phyloP scores from a whole-genome alignment of 352 stramenopile species.

The Phytophthora uliginosa region DNA sequence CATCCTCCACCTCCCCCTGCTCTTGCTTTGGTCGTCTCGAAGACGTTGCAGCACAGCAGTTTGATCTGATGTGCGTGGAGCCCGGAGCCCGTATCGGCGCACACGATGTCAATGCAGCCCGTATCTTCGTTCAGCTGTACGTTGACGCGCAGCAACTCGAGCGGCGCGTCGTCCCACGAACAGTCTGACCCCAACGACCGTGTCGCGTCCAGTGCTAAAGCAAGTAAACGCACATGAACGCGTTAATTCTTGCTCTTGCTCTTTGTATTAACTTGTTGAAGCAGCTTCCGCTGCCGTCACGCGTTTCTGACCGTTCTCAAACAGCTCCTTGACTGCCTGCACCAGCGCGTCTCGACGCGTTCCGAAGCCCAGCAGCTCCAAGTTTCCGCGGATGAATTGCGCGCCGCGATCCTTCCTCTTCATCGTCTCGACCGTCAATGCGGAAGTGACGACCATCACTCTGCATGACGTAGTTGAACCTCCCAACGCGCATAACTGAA shows the following conservation, averaged over 20 bases:
- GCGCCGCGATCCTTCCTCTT: conserved; percentile 43
- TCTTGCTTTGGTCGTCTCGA: conserved; percentile 71
- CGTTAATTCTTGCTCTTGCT: neutral
- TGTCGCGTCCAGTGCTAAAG: conserved; percentile 73
- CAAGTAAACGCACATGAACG: neutral
- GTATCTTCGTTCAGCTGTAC: conserved; percentile 40
- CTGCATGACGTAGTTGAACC: conserved; percentile 32
- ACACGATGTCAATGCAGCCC: conserved; percentile 71
- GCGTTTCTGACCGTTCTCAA: conserved; percentile 72
- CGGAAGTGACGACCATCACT: conserved; percentile 34
- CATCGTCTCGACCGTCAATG: neutral
- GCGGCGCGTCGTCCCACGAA: conserved; percentile 34
- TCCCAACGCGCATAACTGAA: conserved; percentile 23
- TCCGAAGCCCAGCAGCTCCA: conserved; percentile 83
- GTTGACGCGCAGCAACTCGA: conserved; percentile 59
- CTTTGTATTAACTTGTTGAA: conserved; percentile 1
- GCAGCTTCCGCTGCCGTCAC: neutral
- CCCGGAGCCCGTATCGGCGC: conserved; percentile 77
- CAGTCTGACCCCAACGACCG: conserved; percentile 25
- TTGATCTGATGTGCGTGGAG: conserved; percentile 74
- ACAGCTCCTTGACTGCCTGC: conserved; percentile 84
- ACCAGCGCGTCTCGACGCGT: conserved; percentile 66
- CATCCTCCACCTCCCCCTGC: conserved; percentile 1
- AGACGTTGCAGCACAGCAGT: conserved; percentile 72
- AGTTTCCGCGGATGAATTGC: conserved; percentile 74